Conservation (phyloP, 2,329 filamentous ascomycete genomes). For the Sphaerostilbella broomeana region DNA sequence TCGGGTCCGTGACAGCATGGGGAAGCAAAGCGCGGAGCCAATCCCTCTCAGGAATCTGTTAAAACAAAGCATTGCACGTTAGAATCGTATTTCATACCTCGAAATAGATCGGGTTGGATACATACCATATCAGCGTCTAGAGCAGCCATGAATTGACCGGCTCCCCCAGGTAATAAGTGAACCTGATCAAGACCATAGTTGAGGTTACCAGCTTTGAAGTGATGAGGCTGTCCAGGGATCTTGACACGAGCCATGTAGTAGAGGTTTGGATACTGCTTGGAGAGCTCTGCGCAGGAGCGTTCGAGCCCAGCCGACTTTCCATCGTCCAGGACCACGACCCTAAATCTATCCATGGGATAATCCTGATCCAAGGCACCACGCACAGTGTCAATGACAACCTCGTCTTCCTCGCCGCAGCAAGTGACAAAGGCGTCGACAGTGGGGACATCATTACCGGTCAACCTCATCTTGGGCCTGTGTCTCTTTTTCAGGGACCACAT, state of each 20-base stretch:
- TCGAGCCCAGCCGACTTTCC: slow-evolving; percentile 40
- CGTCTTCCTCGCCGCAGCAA: slow-evolving; percentile 51
- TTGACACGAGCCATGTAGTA: slow-evolving; percentile 47
- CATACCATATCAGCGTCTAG: slow-evolving; percentile 59
- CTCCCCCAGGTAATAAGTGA: slow-evolving; percentile 45
- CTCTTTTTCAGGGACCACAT: slow-evolving; percentile 51
- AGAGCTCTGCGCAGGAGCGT: slow-evolving; percentile 31
- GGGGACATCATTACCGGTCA: slow-evolving; percentile 42
- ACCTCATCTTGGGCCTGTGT: slow-evolving; percentile 44
- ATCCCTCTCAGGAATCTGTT: slow-evolving; percentile 52
- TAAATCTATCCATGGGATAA: slow-evolving; percentile 46
- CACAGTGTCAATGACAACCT: slow-evolving; percentile 51
- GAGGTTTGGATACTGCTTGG: slow-evolving; percentile 39
- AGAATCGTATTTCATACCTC: not conserved
- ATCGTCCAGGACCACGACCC: slow-evolving; percentile 52
- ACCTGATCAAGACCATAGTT: slow-evolving; percentile 52
- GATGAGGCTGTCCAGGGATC: slow-evolving; percentile 41
- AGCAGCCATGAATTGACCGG: slow-evolving; percentile 54
- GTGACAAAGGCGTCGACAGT: slow-evolving; percentile 52
- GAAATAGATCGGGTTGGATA: not conserved
- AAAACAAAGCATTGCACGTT: not conserved
- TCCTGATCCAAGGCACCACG: slow-evolving; percentile 48
- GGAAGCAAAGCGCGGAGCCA: slow-evolving; percentile 56
- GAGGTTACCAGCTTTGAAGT: slow-evolving; percentile 60
- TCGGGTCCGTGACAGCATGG: slow-evolving; percentile 50